Evolutionary conservation across 768 basidiomycete genomes (phyloP).

Genomic region (Rubroboletus pulcherrimus): DNA sequence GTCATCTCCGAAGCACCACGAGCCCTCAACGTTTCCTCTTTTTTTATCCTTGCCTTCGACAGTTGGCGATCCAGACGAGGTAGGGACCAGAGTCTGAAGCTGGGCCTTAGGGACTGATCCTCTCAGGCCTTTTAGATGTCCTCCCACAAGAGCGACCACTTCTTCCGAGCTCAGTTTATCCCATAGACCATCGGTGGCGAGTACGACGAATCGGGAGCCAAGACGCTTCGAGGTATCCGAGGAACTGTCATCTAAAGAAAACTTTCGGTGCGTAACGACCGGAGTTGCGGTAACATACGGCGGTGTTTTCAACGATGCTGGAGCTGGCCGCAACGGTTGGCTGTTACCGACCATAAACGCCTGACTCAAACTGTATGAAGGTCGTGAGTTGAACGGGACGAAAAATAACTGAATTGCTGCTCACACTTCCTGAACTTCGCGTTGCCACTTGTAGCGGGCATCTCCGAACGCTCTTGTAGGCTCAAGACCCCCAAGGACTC

Average conservation of each 20-base stretch:
- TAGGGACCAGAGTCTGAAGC: conserved; percentile 54
- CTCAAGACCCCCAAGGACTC: conserved; percentile 84
- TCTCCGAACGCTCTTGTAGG: conserved; percentile 87
- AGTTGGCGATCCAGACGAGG: conserved; percentile 45
- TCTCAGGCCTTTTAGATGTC: conserved; percentile 69
- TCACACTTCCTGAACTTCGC: conserved; percentile 67
- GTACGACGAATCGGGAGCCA: conserved; percentile 68
- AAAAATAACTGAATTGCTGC: conserved; percentile 19
- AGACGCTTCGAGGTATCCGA: conserved; percentile 17
- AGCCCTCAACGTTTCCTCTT: conserved; percentile 37
- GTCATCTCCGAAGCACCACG: conserved; percentile 78
- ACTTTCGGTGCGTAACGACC: conserved; percentile 73
- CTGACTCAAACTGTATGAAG: conserved; percentile 46
- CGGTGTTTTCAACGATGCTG: conserved; percentile 71
- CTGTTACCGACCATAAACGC: conserved; percentile 66
- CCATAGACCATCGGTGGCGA: conserved; percentile 88
- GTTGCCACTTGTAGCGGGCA: conserved; percentile 85
- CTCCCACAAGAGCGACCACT: conserved; percentile 82
- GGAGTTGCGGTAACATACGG: conserved; percentile 90
- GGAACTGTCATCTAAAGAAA: conserved; percentile 44
- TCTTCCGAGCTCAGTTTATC: conserved; percentile 75
- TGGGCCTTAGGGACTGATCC: conserved; percentile 59
- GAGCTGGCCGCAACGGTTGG: conserved; percentile 54
- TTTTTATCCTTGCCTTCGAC: conserved; percentile 61
- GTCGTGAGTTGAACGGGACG: background rate